Base-by-base conservation (phyloP, 345 rosid genomes). In the Dimocarpus longan region DNA sequence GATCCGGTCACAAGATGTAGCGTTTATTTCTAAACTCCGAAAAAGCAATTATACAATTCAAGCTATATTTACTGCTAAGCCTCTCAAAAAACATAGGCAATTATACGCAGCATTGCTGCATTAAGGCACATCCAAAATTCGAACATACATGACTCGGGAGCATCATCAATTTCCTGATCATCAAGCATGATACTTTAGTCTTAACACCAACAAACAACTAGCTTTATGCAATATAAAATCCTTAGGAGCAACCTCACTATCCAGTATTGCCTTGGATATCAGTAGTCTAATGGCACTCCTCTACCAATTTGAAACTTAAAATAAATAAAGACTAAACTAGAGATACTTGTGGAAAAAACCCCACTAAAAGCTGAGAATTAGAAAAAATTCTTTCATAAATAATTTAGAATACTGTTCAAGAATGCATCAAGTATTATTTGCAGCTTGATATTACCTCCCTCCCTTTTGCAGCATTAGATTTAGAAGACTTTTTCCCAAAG, bases 401-500 rank as follows among this genome's bases (percentile, higher is more conserved):
- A 1, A 48, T 60, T 16, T 16, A 42, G 15, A 66, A 64, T 64
- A 37, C 10, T 16, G 13, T 78, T 63, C 32, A 28, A 12, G 56
- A 72, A 42, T 37, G 22, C 42, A 40, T 62, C 62, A 42, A 18
- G 11, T 43, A 48, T 60, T n/a, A 66, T 70, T 42, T 62, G 66
- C 60, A 46, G 48, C 22, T 60, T 48, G 76, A 15, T 3, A 26
- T 83, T 79, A 93, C 99, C 96, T 92, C 97, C 70, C 87, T 89
- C 67, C 82, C 91, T 78, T 85, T 95, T 22, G 86, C 86, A 26
- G 75, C 60, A 79, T 81, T 80, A 68, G 92, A 88, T 83, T 92
- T 93, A 73, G 96, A 91, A 10, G 91, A 42, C 82, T 90, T 95
- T 88, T 93, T 95, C 42, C 98, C 97, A 80, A 93, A 91, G 1